Conservation (phyloP, 108 stramenopile species). For the Fragilaria radians region DNA sequence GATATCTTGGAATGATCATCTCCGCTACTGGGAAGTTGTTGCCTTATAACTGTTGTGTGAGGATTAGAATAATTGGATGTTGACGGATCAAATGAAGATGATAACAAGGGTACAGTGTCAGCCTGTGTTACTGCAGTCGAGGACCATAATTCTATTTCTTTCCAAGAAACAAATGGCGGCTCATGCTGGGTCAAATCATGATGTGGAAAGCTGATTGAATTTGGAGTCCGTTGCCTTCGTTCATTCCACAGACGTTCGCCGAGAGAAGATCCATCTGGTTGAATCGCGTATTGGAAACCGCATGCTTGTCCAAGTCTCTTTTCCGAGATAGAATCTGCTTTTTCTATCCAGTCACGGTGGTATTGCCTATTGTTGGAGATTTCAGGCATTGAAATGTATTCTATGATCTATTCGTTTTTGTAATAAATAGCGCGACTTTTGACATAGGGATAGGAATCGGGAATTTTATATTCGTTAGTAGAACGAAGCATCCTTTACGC, state of each 20-base stretch:
- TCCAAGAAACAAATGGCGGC: too few relatives aligned
- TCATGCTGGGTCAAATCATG: neutral
- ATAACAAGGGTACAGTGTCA: neutral
- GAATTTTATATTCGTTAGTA: too few relatives aligned
- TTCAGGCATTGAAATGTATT: too few relatives aligned
- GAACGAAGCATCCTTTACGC: too few relatives aligned
- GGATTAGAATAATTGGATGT: conserved; percentile 19
- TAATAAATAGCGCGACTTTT: too few relatives aligned
- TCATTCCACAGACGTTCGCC: conserved; percentile 15
- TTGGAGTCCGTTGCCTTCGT: neutral
- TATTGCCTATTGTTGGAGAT: neutral
- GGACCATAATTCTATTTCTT: too few relatives aligned
- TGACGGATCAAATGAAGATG: conserved; percentile 8
- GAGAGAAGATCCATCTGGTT: conserved; percentile 11
- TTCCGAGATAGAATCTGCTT: neutral
- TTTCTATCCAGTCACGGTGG: neutral
- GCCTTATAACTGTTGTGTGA: conserved; percentile 22
- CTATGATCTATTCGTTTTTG: too few relatives aligned
- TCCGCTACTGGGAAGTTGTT: conserved; percentile 15
- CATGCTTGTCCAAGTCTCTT: neutral
- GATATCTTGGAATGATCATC: conserved; percentile 17
- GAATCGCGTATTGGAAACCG: conserved; percentile 25
- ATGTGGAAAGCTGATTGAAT: neutral
- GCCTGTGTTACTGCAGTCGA: too few relatives aligned
- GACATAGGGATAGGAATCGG: too few relatives aligned